These are phyloP conservation scores for Bruguiera parviflora DNA, from an alignment of 345 rosid species.

Conservation along the genomic window DNA sequence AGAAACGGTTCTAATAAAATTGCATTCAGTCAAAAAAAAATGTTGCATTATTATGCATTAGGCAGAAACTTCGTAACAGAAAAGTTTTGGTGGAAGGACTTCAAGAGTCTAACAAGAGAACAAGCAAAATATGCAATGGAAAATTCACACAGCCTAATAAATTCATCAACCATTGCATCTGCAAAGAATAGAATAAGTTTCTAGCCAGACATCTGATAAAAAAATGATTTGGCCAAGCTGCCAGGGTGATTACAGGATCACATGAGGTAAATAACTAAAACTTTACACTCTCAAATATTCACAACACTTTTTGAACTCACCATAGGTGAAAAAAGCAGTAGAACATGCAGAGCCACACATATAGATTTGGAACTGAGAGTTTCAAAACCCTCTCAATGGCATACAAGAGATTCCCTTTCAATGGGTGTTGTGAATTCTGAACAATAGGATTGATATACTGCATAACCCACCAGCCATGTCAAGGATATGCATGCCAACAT, in stretches of 20 bases:
- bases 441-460: slow-evolving; percentile 99
- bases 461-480: slow-evolving; percentile 29
- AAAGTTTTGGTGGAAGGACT: neutral
- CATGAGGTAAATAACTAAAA: too few relatives aligned
- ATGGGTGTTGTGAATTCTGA: slow-evolving; percentile 89
- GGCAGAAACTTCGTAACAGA: too few relatives aligned
- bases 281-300: neutral
- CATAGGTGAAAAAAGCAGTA: slow-evolving; percentile 97
- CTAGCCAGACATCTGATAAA: neutral
- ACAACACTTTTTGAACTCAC: slow-evolving; percentile 31
- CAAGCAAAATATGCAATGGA: neutral
- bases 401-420: slow-evolving; percentile 79
- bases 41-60: too few relatives aligned
- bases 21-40: too few relatives aligned
- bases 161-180: neutral
- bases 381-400: slow-evolving; percentile 93
- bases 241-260: too few relatives aligned
- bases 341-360: slow-evolving; percentile 99
- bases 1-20: too few relatives aligned
- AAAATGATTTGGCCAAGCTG: too few relatives aligned
- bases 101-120: too few relatives aligned
- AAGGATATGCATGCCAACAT: slow-evolving; percentile 9
- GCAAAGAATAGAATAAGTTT: neutral
- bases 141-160: neutral
- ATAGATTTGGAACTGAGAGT: slow-evolving; percentile 90